Evolutionary conservation across 202 grass and related monocot species (phyloP).

Genomic region (Saccharum hybrid): DNA sequence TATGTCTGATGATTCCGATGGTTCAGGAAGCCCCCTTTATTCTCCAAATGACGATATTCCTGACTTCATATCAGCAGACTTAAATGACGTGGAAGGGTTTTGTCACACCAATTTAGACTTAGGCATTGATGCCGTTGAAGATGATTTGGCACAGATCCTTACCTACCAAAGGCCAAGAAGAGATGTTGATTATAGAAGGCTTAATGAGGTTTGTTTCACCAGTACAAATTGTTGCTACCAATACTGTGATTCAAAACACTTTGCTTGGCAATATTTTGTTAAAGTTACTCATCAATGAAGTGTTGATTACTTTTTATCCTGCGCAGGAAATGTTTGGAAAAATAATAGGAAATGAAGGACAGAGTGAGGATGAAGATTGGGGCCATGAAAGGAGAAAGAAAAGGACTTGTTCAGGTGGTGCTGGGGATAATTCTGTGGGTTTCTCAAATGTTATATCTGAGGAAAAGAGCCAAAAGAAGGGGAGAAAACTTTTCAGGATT

Average conservation of each 20-base stretch:
- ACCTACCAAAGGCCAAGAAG: constrained; percentile 61
- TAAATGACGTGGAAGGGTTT: constrained; percentile 49
- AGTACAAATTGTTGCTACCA: constrained; percentile 19
- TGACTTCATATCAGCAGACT: constrained; percentile 57
- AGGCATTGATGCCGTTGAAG: constrained; percentile 60
- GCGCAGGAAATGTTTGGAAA: constrained; percentile 95
- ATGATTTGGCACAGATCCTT: constrained; percentile 54
- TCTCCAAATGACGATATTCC: constrained; percentile 72
- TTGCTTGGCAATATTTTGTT: not conserved
- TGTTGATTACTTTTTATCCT: constrained; percentile 30
- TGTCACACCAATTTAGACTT: constrained; percentile 43
- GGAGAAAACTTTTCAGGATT: constrained; percentile 83
- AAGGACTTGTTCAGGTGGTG: constrained; percentile 49
- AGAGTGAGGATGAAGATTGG: constrained; percentile 97
- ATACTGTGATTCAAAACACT: constrained; percentile 13
- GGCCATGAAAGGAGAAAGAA: constrained; percentile 63
- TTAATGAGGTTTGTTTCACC: constrained; percentile 79
- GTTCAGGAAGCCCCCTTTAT: constrained; percentile 66
- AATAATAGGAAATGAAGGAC: constrained; percentile 62
- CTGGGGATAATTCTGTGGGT: constrained; percentile 38
- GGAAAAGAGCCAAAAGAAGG: constrained; percentile 52
- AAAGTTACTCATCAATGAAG: constrained; percentile 7
- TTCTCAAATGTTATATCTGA: constrained; percentile 40
- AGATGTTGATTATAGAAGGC: constrained; percentile 85
- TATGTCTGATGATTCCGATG: constrained; percentile 61